Evolutionary conservation across 441 rosid genomes (phyloP).

Genomic region (Jatropha multifida): DNA sequence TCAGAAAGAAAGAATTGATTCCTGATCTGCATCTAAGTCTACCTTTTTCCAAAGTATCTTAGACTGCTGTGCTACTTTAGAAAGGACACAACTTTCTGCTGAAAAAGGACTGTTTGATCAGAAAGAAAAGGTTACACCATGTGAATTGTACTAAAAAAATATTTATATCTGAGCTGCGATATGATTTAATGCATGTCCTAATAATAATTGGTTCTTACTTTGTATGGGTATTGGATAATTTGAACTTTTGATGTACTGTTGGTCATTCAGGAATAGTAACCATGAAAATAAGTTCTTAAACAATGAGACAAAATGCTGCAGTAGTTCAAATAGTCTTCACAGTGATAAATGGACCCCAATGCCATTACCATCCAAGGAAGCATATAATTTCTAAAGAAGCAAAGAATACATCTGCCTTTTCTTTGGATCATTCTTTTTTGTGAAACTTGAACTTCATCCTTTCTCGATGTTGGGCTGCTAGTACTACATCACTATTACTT

Average conservation of each 20-base stretch:
- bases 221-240: neutral
- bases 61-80: constrained; percentile 34
- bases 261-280: neutral
- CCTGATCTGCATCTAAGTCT: constrained; percentile 18
- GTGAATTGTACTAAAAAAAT: constrained; percentile 9
- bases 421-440: neutral
- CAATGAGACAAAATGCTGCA: neutral
- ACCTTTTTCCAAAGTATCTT: constrained; percentile 30
- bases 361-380: neutral
- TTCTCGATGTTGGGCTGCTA: neutral
- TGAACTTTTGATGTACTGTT: neutral
- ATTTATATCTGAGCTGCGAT: neutral
- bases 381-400: neutral
- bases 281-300: neutral
- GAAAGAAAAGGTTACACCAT: constrained; percentile 11
- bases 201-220: neutral
- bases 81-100: constrained; percentile 25
- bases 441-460: constrained; percentile 2
- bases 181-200: constrained; percentile 2
- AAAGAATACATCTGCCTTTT: neutral
- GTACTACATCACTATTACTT: neutral
- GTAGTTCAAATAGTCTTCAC: neutral
- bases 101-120: constrained; percentile 19
- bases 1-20: constrained; percentile 33
- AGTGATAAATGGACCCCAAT: neutral